Evolutionary conservation across 257 asterid genomes (phyloP), one percentile per base, ranked within the genome.

Genomic region (Nicotiana otophora): DNA sequence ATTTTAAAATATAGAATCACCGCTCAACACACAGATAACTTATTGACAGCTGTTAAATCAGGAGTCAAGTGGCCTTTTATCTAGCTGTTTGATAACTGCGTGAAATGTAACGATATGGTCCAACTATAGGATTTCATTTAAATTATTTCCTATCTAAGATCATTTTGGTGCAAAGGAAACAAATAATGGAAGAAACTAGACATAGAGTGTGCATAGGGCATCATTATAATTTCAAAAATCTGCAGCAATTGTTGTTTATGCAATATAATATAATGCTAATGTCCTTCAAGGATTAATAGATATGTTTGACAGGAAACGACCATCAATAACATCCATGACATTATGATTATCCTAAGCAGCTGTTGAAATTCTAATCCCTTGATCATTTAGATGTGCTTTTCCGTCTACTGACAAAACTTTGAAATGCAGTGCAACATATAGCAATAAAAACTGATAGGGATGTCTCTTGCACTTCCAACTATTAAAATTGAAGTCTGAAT

Each of bases 401-500:
- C 8, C 8, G 0, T 48, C 26, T 48, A 48, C 26, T 75, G 80
- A 26, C 28, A 51, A 26, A 74, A 48, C 62, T 48, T 4, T 51
- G 63, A 51, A 51, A 75, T 26, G 63, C 62, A 75, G 42, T 74
- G 62, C 80, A 48, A 74, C 80, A 46, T 15, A 26, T 15, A 48
- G 8, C 16, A 75, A 48, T 48, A 75, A 75, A 42, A 75, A 51
- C 16, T 75, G 63, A 51, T 75, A 66, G 26, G 80, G 26, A 74
- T 74, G 36, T 48, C 48, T 74, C 80, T 74, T 26, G 58, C 26
- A 15, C 42, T 46, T 74, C 80, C 42, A 75, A 15, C 16, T 75
- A 75, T 15, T 51, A 75, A 75, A 75, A 75, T 42, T 51, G 80
- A 51, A 74, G 16, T 51, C 80, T 15, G 63, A 74, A 74, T 51